Percentiles rank a stretch among this genome's conserved stretches.
Conservation (phyloP, 2,329 filamentous ascomycete genomes). For the Graphium sp. region DNA sequence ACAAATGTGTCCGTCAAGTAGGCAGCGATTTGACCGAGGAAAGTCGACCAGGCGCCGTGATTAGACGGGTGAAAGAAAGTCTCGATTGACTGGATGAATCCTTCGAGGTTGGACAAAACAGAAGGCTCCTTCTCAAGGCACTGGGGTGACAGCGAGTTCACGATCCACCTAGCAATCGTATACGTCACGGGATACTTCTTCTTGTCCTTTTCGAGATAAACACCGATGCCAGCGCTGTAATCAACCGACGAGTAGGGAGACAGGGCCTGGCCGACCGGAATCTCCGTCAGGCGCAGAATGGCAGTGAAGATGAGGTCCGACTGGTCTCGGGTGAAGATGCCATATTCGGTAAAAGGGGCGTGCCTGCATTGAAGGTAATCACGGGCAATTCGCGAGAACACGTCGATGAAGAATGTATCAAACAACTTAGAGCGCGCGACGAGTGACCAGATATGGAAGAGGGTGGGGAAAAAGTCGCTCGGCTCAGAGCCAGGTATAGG, state of each 20-base stretch:
- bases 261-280: slow-evolving; percentile 88
- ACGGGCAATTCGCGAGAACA: slow-evolving; percentile 72
- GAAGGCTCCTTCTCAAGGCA: slow-evolving; percentile 66
- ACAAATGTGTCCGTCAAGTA: slow-evolving; percentile 94
- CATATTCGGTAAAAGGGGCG: slow-evolving; percentile 68
- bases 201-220: slow-evolving; percentile 80
- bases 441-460: slow-evolving; percentile 93
- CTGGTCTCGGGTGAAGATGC: slow-evolving; percentile 85
- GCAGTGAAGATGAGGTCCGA: slow-evolving; percentile 87
- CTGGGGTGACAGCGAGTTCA: slow-evolving; percentile 78
- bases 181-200: slow-evolving; percentile 87
- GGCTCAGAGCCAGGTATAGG: slow-evolving; percentile 64
- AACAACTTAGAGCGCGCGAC: slow-evolving; percentile 78
- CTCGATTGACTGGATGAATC: slow-evolving; percentile 83
- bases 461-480: slow-evolving; percentile 75
- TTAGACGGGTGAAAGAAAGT: slow-evolving; percentile 99
- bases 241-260: slow-evolving; percentile 84
- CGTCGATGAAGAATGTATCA: slow-evolving; percentile 76
- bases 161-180: slow-evolving; percentile 82
- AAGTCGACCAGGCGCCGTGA: slow-evolving; percentile 78
- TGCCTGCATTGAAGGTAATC: slow-evolving; percentile 64
- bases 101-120: slow-evolving; percentile 71
- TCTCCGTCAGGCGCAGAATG: slow-evolving; percentile 76
- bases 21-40: slow-evolving; percentile 77
- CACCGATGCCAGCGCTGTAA: slow-evolving; percentile 62